phyloP scores from a whole-genome alignment of 192 early-diverging fungal species.

The Piromyces sp. region DNA sequence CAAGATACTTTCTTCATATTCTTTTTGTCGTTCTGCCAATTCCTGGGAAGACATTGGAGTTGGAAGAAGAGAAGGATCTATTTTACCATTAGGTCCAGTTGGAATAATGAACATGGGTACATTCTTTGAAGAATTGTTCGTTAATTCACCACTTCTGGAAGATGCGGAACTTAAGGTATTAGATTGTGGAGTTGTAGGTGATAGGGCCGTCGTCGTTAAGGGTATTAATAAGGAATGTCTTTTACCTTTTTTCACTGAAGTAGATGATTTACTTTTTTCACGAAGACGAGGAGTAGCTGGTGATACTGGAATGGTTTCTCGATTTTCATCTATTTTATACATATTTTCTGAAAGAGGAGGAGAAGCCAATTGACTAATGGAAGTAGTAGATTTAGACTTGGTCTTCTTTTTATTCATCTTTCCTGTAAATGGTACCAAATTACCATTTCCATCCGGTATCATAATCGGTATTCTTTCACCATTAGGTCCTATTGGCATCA shows the following conservation, averaged over 20 bases:
- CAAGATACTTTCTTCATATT: background rate
- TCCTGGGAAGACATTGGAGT: background rate
- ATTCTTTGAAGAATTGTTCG: background rate
- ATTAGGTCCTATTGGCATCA: background rate
- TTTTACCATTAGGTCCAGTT: background rate
- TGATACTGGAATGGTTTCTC: background rate
- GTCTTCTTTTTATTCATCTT: background rate
- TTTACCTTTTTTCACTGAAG: background rate
- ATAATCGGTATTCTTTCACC: background rate
- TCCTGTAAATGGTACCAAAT: background rate
- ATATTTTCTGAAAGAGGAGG: background rate
- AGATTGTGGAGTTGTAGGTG: background rate
- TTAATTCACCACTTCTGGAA: background rate
- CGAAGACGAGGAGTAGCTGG: background rate
- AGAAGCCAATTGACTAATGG: background rate
- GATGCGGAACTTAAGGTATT: background rate
- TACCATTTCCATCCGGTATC: background rate
- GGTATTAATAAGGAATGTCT: background rate
- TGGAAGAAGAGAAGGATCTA: background rate
- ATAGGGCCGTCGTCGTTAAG: background rate
- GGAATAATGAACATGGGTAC: background rate
- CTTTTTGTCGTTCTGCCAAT: background rate
- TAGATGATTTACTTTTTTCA: background rate
- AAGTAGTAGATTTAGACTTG: background rate
- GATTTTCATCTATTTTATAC: background rate